A percentile compares a stretch with the other conserved stretches of the same genome.
phyloP scores from a whole-genome alignment of 2,329 filamentous ascomycete genomes.

The Fusarium sp. region DNA sequence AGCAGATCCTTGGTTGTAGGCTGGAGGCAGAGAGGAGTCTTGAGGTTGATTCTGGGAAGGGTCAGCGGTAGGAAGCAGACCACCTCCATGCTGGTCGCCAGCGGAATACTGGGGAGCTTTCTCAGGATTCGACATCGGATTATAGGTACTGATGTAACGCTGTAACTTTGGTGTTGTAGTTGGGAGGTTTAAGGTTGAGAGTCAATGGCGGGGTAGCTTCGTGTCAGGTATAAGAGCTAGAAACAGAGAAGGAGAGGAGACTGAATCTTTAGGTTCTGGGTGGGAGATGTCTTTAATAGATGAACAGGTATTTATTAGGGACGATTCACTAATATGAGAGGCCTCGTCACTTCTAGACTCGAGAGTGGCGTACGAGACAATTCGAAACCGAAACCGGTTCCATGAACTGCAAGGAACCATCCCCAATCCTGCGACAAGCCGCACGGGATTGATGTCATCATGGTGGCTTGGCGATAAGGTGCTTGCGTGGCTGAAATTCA shows the following conservation, averaged over 20 bases:
- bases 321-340: slow-evolving; percentile 16
- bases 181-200: slow-evolving; percentile 16
- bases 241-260: neutral
- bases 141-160: neutral
- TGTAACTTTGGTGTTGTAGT: neutral
- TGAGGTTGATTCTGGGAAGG: slow-evolving; percentile 27
- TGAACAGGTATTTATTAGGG: neutral
- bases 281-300: slow-evolving; percentile 27
- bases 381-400: slow-evolving; percentile 37
- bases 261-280: neutral
- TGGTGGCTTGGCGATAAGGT: slow-evolving; percentile 30
- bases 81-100: slow-evolving; percentile 24
- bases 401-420: slow-evolving; percentile 9
- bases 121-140: slow-evolving; percentile 34
- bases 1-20: slow-evolving; percentile 21
- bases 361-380: slow-evolving; percentile 22
- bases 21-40: slow-evolving; percentile 23
- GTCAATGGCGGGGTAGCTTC: slow-evolving; percentile 34
- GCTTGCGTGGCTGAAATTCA: slow-evolving; percentile 33
- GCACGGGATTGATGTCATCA: slow-evolving; percentile 37
- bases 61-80: slow-evolving; percentile 22
- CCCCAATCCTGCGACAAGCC: slow-evolving; percentile 18
- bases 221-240: slow-evolving; percentile 12
- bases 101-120: slow-evolving; percentile 30
- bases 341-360: slow-evolving; percentile 31